Evolutionary conservation across 208 protist species (phyloP).

Genomic region (Trypanosoma vivax): DNA sequence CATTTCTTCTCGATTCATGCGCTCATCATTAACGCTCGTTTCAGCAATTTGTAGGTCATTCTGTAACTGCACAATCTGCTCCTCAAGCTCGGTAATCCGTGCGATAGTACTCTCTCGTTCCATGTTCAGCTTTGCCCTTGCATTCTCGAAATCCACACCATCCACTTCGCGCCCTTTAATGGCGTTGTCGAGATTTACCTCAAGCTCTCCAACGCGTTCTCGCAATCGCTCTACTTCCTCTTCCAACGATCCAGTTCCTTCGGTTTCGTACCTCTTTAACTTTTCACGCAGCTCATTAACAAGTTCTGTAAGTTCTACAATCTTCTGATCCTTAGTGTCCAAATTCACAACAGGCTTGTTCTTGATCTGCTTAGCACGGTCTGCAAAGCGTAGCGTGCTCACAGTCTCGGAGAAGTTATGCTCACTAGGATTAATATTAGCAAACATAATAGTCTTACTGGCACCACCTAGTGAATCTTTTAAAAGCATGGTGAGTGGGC

Average conservation of each 20-base stretch:
- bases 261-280: slow-evolving; percentile 73
- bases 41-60: slow-evolving; percentile 68
- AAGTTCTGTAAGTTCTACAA: slow-evolving; percentile 62
- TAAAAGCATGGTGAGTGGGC: slow-evolving; percentile 83
- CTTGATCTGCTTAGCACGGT: slow-evolving; percentile 90
- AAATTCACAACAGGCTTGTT: slow-evolving; percentile 89
- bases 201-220: slow-evolving; percentile 59
- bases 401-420: slow-evolving; percentile 85
- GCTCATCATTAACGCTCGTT: slow-evolving; percentile 30
- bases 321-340: slow-evolving; percentile 88
- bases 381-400: slow-evolving; percentile 83
- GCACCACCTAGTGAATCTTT: slow-evolving; percentile 89
- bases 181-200: slow-evolving; percentile 71
- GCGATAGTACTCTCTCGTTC: slow-evolving; percentile 36
- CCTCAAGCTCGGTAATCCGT: slow-evolving; percentile 40
- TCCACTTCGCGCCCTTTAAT: slow-evolving; percentile 70
- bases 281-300: slow-evolving; percentile 74
- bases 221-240: slow-evolving; percentile 52
- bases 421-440: slow-evolving; percentile 85
- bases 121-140: slow-evolving; percentile 31
- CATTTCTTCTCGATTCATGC: slow-evolving; percentile 43
- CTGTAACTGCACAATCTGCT: slow-evolving; percentile 50
- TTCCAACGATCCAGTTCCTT: slow-evolving; percentile 56
- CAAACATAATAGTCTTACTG: slow-evolving; percentile 89
- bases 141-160: slow-evolving; percentile 54